A percentile compares a stretch with the other conserved stretches of the same genome.
phyloP scores from a whole-genome alignment of 495 filamentous ascomycete genomes.

The Neurospora sp. region DNA sequence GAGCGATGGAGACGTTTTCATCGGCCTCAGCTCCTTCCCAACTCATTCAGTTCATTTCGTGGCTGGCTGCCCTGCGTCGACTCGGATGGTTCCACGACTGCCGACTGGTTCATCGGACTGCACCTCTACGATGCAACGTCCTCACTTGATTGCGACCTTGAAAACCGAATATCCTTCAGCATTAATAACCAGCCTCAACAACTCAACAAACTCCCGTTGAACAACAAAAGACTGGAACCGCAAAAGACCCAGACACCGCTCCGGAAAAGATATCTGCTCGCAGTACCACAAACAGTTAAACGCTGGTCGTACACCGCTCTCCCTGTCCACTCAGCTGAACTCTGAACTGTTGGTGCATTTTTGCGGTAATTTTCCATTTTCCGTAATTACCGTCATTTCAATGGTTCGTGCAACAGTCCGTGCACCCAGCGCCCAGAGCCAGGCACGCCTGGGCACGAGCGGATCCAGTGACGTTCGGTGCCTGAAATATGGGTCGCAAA shows the following conservation, averaged over 20 bases:
- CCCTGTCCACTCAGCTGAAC: background rate
- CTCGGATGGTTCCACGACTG: background rate
- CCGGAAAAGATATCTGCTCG: background rate
- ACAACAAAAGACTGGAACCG: background rate
- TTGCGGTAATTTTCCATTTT: too few relatives aligned
- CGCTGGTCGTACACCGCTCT: background rate
- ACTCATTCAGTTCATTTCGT: background rate
- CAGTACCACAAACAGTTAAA: background rate
- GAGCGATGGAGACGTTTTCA: background rate
- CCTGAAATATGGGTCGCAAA: too few relatives aligned
- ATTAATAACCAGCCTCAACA: background rate
- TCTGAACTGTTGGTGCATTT: background rate
- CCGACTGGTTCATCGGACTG: background rate
- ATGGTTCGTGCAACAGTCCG: too few relatives aligned
- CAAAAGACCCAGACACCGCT: background rate
- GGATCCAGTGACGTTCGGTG: too few relatives aligned
- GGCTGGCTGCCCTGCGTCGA: background rate
- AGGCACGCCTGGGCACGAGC: too few relatives aligned
- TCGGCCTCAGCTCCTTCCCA: background rate
- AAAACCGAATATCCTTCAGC: background rate
- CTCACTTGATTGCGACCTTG: background rate
- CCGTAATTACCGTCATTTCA: too few relatives aligned
- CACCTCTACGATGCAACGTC: background rate
- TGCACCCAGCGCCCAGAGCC: too few relatives aligned
- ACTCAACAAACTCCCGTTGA: background rate